Evolutionary conservation across 2,329 filamentous ascomycete genomes (phyloP), one percentile per base, ranked within the genome.

Genomic region (Penicillium sp.): DNA sequence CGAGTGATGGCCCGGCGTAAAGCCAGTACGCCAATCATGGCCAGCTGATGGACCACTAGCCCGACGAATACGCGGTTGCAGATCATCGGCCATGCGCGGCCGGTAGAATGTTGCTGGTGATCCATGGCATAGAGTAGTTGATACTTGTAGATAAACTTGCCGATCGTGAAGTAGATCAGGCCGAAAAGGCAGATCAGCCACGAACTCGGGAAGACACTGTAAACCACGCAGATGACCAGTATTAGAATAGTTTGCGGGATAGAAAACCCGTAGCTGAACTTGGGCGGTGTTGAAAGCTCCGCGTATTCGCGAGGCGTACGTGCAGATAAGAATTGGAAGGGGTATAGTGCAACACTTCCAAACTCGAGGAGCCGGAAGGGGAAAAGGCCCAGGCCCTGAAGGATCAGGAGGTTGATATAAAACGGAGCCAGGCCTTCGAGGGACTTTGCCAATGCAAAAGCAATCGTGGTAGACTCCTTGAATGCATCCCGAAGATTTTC

Each of bases 81-180:
- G 59, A 99, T 96, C 82, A 99, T 96, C 45, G 89, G 88, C 94
- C 94, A 99, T 4, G 92, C 91, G 57, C 88, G 86, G 18, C 95
- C 95, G 0, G 93, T 97, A 10, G 71, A 70, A 59, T 74, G 65
- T 50, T 73, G 66, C 14, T 91, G 89, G 70, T 97, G 93, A 66
- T 97, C 92, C 94, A 99, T 99, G 30, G 94, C 91, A 72, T 99
- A 99, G 4, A 99, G 81, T 4, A 99, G 80, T 77, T 99, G 95
- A 74, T 99, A 99, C 55, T 74, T 73, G 60, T 72, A 84, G 70
- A 76, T 75, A 47, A 73, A 74, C 23, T 70, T 66, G 11, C 74
- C 74, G 39, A 77, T 65, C 1, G 67, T 66, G 56, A 79, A 78
- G 51, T 77, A 99, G 11, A 90, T 78, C 45, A 93, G 77, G 3